These are phyloP conservation scores for Magnolia kwangsiensis DNA, from an alignment of 164 flowering plant genomes.

Conservation along the genomic window DNA sequence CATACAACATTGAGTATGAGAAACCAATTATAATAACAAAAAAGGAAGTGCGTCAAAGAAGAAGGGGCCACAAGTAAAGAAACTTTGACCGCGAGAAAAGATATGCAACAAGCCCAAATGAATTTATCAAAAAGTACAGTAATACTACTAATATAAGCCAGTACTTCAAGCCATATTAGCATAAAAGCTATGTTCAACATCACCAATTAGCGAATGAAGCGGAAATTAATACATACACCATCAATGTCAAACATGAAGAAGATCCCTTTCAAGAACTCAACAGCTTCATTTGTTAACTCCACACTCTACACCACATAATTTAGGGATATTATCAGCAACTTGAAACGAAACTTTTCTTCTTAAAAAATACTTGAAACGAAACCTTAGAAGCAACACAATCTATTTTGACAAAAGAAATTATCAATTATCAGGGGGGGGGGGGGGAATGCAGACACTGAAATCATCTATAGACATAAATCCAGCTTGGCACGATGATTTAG, in stretches of 20 bases:
- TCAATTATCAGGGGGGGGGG: too few relatives aligned
- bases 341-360: background rate
- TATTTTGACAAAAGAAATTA: too few relatives aligned
- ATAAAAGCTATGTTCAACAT: background rate
- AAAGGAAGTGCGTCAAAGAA: too few relatives aligned
- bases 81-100: too few relatives aligned
- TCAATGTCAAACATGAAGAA: slow-evolving; percentile 61
- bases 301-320: slow-evolving; percentile 50
- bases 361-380: too few relatives aligned
- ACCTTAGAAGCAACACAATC: background rate
- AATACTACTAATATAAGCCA: too few relatives aligned
- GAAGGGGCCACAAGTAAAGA: too few relatives aligned
- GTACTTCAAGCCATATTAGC: background rate
- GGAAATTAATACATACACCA: slow-evolving; percentile 40
- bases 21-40: too few relatives aligned
- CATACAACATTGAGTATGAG: too few relatives aligned
- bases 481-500: background rate
- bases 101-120: background rate
- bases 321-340: background rate
- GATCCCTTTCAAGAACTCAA: slow-evolving; percentile 58
- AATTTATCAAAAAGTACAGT: too few relatives aligned
- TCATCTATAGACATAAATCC: background rate
- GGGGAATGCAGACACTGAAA: too few relatives aligned
- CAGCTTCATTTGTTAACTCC: slow-evolving; percentile 82
- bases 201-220: background rate